These are phyloP conservation scores for Claviceps sp. DNA, from an alignment of 2,329 filamentous ascomycete genomes.

Conservation along the genomic window DNA sequence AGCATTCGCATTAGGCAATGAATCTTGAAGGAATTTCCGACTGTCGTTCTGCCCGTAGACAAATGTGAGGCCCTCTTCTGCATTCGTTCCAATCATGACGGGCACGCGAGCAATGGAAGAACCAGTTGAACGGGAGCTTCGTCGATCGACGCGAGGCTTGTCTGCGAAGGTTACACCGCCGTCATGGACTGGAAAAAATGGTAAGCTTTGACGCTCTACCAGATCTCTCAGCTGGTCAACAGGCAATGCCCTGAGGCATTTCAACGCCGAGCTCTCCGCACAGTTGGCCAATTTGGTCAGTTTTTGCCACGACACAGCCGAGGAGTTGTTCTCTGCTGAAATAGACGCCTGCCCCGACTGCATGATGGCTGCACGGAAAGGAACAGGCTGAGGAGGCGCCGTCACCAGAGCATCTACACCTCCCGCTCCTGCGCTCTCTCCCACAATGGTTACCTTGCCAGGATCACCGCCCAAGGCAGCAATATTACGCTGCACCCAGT, in stretches of 20 bases:
- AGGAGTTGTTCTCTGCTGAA: background rate
- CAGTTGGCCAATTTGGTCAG: background rate
- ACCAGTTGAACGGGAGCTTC: background rate
- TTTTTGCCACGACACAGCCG: background rate
- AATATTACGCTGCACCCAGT: conserved; percentile 50
- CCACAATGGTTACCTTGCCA: conserved; percentile 45
- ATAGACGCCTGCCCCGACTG: conserved; percentile 1
- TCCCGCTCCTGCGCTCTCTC: conserved; percentile 40
- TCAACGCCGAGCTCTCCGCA: background rate
- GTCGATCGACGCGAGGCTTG: background rate
- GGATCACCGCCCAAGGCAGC: conserved; percentile 49
- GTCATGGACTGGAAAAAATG: background rate
- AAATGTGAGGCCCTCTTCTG: conserved; percentile 1
- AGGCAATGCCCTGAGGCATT: background rate
- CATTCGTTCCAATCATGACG: conserved; percentile 2
- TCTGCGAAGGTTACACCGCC: background rate
- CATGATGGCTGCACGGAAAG: conserved; percentile 4
- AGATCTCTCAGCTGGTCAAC: background rate
- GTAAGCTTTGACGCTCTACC: background rate
- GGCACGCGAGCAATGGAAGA: conserved; percentile 1
- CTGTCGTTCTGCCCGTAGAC: background rate
- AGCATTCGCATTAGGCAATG: background rate
- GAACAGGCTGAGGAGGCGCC: background rate
- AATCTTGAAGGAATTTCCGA: background rate
- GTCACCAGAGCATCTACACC: conserved; percentile 26